These are phyloP conservation scores for Corynespora cassiicola DNA, from an alignment of 2,329 filamentous ascomycete genomes.

Conservation along the genomic window DNA sequence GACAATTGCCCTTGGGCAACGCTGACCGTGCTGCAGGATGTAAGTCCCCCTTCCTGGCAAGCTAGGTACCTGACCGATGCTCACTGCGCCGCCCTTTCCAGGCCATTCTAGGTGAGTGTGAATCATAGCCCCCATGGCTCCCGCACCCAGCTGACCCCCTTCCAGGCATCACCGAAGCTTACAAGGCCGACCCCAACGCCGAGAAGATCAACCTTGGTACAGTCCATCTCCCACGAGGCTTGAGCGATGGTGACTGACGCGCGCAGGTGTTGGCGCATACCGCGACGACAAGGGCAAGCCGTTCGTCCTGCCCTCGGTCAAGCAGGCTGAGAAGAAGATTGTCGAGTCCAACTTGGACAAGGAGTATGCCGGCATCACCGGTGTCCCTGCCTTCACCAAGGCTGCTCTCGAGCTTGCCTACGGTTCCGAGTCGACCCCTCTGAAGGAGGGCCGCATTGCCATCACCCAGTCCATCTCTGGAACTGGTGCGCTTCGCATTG, in stretches of 20 bases:
- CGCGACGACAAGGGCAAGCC: slow-evolving; percentile 98
- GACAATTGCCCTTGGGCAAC: slow-evolving; percentile 16
- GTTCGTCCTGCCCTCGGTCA: slow-evolving; percentile 94
- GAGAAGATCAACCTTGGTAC: slow-evolving; percentile 98
- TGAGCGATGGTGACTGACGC: slow-evolving; percentile 23
- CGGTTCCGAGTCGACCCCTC: slow-evolving; percentile 76
- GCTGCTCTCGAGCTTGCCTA: slow-evolving; percentile 92
- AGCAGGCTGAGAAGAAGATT: slow-evolving; percentile 85
- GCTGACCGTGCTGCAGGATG: slow-evolving; percentile 43
- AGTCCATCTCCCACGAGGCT: slow-evolving; percentile 24
- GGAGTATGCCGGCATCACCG: slow-evolving; percentile 98
- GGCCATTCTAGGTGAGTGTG: slow-evolving; percentile 76
- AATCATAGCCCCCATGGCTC: slow-evolving; percentile 13
- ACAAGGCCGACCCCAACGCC: slow-evolving; percentile 92
- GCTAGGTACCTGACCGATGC: slow-evolving; percentile 12
- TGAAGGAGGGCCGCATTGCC: slow-evolving; percentile 77
- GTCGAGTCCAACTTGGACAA: slow-evolving; percentile 83
- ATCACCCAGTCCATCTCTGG: slow-evolving; percentile 99
- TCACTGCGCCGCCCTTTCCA: slow-evolving; percentile 45
- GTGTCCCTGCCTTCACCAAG: slow-evolving; percentile 91
- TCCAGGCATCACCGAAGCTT: slow-evolving; percentile 91
- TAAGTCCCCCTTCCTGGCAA: slow-evolving; percentile 21
- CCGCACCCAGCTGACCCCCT: slow-evolving; percentile 14
- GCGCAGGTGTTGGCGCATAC: slow-evolving; percentile 91
- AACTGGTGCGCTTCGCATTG: slow-evolving; percentile 93